Evolutionary conservation across 164 flowering plant species (phyloP).

Genomic region (Aristolochia fimbriata): DNA sequence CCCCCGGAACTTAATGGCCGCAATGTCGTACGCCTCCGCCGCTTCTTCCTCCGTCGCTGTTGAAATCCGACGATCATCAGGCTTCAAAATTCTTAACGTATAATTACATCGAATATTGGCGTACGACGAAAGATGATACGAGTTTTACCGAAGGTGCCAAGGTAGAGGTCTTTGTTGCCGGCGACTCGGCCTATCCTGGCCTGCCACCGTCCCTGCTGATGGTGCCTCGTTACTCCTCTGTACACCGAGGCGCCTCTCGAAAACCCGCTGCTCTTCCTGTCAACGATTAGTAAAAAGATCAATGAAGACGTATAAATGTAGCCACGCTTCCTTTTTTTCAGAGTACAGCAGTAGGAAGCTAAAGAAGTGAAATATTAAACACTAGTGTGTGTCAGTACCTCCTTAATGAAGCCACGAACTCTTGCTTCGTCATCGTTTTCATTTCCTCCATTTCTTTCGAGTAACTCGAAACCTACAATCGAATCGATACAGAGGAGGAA

Average conservation of each 20-base stretch:
- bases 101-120: too few relatives aligned
- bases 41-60: constrained; percentile 85
- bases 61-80: not conserved
- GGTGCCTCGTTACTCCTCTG: constrained; percentile 90
- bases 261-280: constrained; percentile 76
- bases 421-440: constrained; percentile 87
- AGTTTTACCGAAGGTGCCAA: constrained; percentile 86
- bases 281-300: not conserved
- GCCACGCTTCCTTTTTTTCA: too few relatives aligned
- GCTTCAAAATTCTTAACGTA: too few relatives aligned
- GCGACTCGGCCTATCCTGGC: constrained; percentile 88
- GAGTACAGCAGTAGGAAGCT: too few relatives aligned
- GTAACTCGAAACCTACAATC: constrained; percentile 48
- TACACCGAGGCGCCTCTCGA: constrained; percentile 86
- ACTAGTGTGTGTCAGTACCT: too few relatives aligned
- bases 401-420: constrained; percentile 82
- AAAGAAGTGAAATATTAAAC: too few relatives aligned
- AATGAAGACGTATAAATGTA: too few relatives aligned
- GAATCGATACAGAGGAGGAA: too few relatives aligned
- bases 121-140: too few relatives aligned
- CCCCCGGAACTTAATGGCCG: constrained; percentile 78
- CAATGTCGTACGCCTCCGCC: constrained; percentile 86
- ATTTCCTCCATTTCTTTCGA: constrained; percentile 72
- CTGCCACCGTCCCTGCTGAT: constrained; percentile 92
- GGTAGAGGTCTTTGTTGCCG: constrained; percentile 83